A percentile compares a stretch with the other conserved stretches of the same genome.
phyloP scores from a whole-genome alignment of 306 rosid genomes.

The Glycyrrhiza uralensis region DNA sequence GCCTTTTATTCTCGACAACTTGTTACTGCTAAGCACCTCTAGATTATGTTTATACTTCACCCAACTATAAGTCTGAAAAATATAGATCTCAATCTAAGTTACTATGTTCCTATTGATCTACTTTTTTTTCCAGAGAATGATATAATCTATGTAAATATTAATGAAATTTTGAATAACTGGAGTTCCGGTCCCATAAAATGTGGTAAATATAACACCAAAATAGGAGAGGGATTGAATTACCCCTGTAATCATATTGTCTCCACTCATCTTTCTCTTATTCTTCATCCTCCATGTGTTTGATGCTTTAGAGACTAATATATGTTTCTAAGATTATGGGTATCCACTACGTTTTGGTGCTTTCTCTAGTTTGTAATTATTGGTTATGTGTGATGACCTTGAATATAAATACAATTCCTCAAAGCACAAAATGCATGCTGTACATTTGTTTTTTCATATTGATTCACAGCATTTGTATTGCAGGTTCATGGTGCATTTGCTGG shows the following conservation, averaged over 20 bases:
- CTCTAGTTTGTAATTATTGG: neutral
- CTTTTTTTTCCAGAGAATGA: neutral
- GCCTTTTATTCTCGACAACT: neutral
- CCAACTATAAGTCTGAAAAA: neutral
- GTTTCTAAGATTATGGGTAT: neutral
- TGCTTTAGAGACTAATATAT: neutral
- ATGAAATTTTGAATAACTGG: neutral
- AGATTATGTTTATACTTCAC: neutral
- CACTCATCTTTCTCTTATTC: neutral
- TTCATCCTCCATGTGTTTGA: neutral
- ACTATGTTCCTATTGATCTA: neutral
- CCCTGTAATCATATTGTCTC: neutral
- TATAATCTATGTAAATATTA: neutral
- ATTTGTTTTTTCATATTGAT: slow-evolving; percentile 6
- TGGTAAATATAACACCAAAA: neutral
- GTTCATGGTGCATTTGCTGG: slow-evolving; percentile 99
- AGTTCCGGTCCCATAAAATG: neutral
- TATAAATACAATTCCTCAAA: neutral
- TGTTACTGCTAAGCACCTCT: neutral
- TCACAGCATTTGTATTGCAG: slow-evolving; percentile 42
- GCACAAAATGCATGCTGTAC: neutral
- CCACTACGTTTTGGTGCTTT: neutral
- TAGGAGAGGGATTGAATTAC: neutral
- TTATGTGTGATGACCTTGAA: neutral
- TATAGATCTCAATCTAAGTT: neutral